phyloP scores from a whole-genome alignment of 768 basidiomycete species.

The Cyathus striatus region DNA sequence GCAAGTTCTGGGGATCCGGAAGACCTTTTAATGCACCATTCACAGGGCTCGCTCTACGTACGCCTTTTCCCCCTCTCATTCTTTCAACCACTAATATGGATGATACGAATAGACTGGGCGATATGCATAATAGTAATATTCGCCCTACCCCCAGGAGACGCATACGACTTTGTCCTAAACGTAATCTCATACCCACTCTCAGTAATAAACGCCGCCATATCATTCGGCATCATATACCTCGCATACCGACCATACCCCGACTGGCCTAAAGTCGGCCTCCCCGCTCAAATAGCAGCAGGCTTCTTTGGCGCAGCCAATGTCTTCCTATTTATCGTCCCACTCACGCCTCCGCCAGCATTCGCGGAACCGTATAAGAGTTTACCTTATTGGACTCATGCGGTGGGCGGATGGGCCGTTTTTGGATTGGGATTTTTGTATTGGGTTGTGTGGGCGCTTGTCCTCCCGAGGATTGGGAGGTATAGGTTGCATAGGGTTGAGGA shows the following conservation, averaged over 20 bases:
- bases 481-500: no score
- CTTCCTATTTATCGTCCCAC: slow-evolving; percentile 42
- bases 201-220: slow-evolving; percentile 40
- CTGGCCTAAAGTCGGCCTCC: slow-evolving; percentile 17
- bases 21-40: slow-evolving; percentile 53
- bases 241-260: slow-evolving; percentile 5
- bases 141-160: slow-evolving; percentile 49
- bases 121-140: slow-evolving; percentile 23
- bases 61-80: slow-evolving; percentile 18
- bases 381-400: slow-evolving; percentile 41
- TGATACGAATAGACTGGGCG: slow-evolving; percentile 19
- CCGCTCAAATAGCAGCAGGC: slow-evolving; percentile 11
- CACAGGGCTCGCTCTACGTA: slow-evolving; percentile 44
- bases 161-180: slow-evolving; percentile 54
- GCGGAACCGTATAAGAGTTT: slow-evolving; percentile 34
- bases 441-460: no score
- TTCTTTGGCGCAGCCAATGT: slow-evolving; percentile 50
- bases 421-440: not conserved
- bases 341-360: slow-evolving; percentile 40
- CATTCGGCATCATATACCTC: slow-evolving; percentile 40
- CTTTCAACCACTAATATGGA: no score
- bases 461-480: no score
- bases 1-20: slow-evolving; percentile 51
- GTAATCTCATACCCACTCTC: slow-evolving; percentile 35
- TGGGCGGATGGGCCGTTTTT: slow-evolving; percentile 18